Evolutionary conservation across 2,329 filamentous ascomycete genomes (phyloP), one percentile per base, ranked within the genome.

Genomic region (Penicillium sp.): DNA sequence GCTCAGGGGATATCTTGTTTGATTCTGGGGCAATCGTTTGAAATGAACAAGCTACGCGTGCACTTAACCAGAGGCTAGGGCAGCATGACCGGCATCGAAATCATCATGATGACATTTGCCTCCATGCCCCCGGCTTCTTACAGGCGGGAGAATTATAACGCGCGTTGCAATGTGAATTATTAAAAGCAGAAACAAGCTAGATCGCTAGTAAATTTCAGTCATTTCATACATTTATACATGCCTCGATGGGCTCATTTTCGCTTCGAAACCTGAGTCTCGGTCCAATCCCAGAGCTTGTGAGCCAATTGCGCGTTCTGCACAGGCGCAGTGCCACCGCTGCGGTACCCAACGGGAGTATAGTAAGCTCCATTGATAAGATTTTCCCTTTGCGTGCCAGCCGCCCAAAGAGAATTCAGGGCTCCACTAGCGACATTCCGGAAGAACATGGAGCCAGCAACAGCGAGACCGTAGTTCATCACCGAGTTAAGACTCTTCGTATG

Each of bases 281-380:
- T 76, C 77, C 77, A 80, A 38, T 78, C 75, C 78, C 78, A 79
- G 31, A 79, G 65, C 53, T 59, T 66, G 47, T 61, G 65, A 1
- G 68, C 74, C 53, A 77, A 60, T 13, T 70, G 68, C 6, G 57
- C 61, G 62, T 78, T 70, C 10, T 63, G 64, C 3, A 71, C 68
- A 55, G 70, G 70, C 43, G 57, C 44, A 21, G 70, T 75, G 12
- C 66, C 66, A 39, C 63, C 66, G n/a, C 69, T 68, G 33, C 60
- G 64, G 41, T 67, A 58, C 9, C 75, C 78, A 56, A 79, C 68
- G 0, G 78, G 75, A 8, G 71, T 70, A 60, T 79, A 79, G 60
- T 77, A 79, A 51, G 68, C 72, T 0, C 77, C 77, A 53, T 72
- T 78, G 21, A 60, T 57, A 49, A 78, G 45, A 3, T 65, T 57